Percentiles rank a stretch among this genome's conserved stretches.
Evolutionary conservation across 2,329 filamentous ascomycete species (phyloP).

Genomic region (Cladosporium cucumerinum): DNA sequence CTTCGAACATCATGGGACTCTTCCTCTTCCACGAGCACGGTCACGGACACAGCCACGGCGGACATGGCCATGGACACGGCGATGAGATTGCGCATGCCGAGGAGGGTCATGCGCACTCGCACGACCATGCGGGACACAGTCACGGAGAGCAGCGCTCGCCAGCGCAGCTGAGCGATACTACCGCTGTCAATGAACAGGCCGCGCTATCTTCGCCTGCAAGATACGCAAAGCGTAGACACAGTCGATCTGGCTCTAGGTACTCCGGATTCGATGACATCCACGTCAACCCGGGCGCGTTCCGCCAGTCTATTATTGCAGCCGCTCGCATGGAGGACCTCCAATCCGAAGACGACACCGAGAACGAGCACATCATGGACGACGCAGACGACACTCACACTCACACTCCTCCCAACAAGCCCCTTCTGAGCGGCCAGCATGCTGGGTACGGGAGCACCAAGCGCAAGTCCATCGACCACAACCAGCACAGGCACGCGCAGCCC

Average conservation of each 20-base stretch:
- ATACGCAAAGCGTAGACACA: conserved; percentile 57
- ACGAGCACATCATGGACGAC: conserved; percentile 38
- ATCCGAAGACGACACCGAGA: conserved; percentile 56
- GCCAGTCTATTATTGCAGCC: conserved; percentile 89
- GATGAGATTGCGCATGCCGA: conserved; percentile 47
- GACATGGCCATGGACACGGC: conserved; percentile 40
- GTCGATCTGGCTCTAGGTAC: conserved; percentile 57
- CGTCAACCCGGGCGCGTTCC: conserved; percentile 84
- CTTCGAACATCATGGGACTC: conserved; percentile 85
- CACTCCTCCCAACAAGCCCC: conserved; percentile 28
- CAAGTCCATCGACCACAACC: conserved; percentile 36
- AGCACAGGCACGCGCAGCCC: conserved; percentile 79
- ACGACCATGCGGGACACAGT: conserved; percentile 54
- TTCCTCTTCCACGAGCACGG: conserved; percentile 91
- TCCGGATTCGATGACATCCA: conserved; percentile 66
- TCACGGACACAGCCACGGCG: conserved; percentile 56
- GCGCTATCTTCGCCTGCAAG: conserved; percentile 34
- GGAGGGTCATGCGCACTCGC: conserved; percentile 54
- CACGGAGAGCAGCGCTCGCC: conserved; percentile 36
- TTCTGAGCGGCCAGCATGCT: conserved; percentile 34
- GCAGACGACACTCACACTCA: conserved; percentile 34
- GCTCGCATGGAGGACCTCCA: conserved; percentile 59
- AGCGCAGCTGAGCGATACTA: conserved; percentile 30
- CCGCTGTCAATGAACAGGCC: conserved; percentile 26
- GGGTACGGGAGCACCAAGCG: conserved; percentile 29